Conservation (phyloP, 2,329 filamentous ascomycete species). For the Aspergillus fijiensis region DNA sequence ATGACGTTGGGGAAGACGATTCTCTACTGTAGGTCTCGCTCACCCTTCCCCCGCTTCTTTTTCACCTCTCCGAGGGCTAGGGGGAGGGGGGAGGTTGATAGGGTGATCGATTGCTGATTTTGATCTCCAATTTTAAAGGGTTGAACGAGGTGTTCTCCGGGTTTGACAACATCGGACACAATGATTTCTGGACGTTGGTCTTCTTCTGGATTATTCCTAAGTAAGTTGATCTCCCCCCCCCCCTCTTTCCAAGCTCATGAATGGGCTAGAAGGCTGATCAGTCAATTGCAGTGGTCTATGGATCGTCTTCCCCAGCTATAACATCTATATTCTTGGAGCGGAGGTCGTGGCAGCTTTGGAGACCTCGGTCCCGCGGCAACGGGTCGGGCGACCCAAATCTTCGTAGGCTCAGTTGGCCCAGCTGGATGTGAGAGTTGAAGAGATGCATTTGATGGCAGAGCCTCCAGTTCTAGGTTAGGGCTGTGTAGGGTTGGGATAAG, state of each 20-base stretch:
- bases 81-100: not conserved
- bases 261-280: too few species aligned
- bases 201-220: slow-evolving; percentile 67
- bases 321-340: slow-evolving; percentile 58
- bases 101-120: not conserved
- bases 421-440: too few species aligned
- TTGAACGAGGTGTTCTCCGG: slow-evolving; percentile 61
- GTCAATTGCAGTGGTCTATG: slow-evolving; percentile 55
- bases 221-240: slow-evolving; percentile 44
- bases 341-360: slow-evolving; percentile 64
- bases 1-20: slow-evolving; percentile 69
- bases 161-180: slow-evolving; percentile 64
- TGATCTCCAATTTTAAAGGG: slow-evolving; percentile 35
- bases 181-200: slow-evolving; percentile 53
- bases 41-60: not conserved
- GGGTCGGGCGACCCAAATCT: slow-evolving; percentile 29
- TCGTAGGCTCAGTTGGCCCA: slow-evolving; percentile 11
- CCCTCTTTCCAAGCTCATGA: too few species aligned
- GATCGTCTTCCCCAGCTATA: slow-evolving; percentile 64
- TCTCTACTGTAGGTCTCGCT: slow-evolving; percentile 58
- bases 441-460: too few species aligned
- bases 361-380: slow-evolving; percentile 27
- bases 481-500: too few species aligned
- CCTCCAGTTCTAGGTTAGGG: too few species aligned
- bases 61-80: too few species aligned